These are phyloP conservation scores for Trichosanthes truncata DNA, from an alignment of 306 rosid species.

Conservation along the genomic window DNA sequence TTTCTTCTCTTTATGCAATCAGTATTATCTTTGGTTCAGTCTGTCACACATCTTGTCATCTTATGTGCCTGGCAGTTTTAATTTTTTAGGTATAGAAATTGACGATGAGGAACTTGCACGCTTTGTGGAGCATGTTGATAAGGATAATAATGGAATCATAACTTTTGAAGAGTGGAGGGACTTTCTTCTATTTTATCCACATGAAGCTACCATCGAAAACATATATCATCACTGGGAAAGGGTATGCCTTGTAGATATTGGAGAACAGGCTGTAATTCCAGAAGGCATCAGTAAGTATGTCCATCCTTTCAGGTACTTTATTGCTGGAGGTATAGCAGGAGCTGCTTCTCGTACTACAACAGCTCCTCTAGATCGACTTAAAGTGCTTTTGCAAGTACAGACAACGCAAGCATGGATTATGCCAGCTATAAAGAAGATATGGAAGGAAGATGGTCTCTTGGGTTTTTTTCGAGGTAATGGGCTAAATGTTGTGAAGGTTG, in stretches of 20 bases:
- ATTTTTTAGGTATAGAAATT: slow-evolving; percentile 76
- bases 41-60: slow-evolving; percentile 24
- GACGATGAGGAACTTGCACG: slow-evolving; percentile 93
- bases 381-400: slow-evolving; percentile 85
- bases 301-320: slow-evolving; percentile 74
- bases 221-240: slow-evolving; percentile 94
- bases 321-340: slow-evolving; percentile 96
- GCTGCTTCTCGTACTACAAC: slow-evolving; percentile 91
- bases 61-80: slow-evolving; percentile 50
- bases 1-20: not conserved
- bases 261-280: slow-evolving; percentile 83
- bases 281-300: slow-evolving; percentile 78
- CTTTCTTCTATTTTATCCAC: slow-evolving; percentile 89
- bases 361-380: slow-evolving; percentile 90
- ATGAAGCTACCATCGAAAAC: slow-evolving; percentile 91
- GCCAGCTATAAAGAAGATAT: slow-evolving; percentile 65
- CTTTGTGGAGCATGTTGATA: slow-evolving; percentile 91
- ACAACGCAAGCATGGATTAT: slow-evolving; percentile 40
- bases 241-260: slow-evolving; percentile 87
- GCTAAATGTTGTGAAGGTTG: slow-evolving; percentile 83
- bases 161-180: slow-evolving; percentile 98
- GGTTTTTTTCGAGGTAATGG: slow-evolving; percentile 96
- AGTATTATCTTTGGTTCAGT: not conserved
- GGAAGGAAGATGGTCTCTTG: slow-evolving; percentile 62
- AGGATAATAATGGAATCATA: slow-evolving; percentile 87